Evolutionary conservation across 768 basidiomycete genomes (phyloP).

Genomic region (Tricholoma sp.): DNA sequence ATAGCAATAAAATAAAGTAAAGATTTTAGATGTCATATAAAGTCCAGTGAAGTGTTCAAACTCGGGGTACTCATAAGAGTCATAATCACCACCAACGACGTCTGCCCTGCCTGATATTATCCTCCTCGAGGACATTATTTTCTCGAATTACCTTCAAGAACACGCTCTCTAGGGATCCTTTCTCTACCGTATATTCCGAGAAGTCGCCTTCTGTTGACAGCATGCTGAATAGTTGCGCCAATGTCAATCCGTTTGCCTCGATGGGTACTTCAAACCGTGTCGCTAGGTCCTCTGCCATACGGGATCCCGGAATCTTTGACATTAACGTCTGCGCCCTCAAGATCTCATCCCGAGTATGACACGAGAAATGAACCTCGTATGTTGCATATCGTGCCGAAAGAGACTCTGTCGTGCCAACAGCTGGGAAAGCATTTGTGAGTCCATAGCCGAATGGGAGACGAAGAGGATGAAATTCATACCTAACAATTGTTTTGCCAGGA

Average conservation of each 20-base stretch:
- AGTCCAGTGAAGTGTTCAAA: neutral
- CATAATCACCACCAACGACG: slow-evolving; percentile 17
- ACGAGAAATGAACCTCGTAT: slow-evolving; percentile 75
- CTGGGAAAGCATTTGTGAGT: slow-evolving; percentile 25
- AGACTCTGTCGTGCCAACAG: slow-evolving; percentile 59
- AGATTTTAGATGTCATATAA: neutral
- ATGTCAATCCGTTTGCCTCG: slow-evolving; percentile 36
- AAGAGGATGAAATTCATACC: slow-evolving; percentile 33
- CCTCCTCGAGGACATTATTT: slow-evolving; percentile 50
- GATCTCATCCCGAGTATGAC: slow-evolving; percentile 57
- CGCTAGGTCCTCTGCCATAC: slow-evolving; percentile 68
- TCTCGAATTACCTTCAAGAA: slow-evolving; percentile 67
- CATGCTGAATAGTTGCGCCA: slow-evolving; percentile 54
- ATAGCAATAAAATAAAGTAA: neutral
- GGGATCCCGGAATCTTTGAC: slow-evolving; percentile 55
- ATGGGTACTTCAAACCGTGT: slow-evolving; percentile 74
- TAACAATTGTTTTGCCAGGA: slow-evolving; percentile 65
- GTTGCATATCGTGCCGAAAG: slow-evolving; percentile 63
- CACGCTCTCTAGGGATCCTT: slow-evolving; percentile 63
- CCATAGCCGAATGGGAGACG: no score
- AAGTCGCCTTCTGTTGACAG: slow-evolving; percentile 50
- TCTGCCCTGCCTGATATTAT: slow-evolving; percentile 15
- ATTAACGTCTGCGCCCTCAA: slow-evolving; percentile 54
- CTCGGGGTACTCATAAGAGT: neutral
- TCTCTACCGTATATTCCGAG: slow-evolving; percentile 66